These are phyloP conservation scores for Dactylellina haptotyla DNA, from an alignment of 2,329 filamentous ascomycete genomes.

Conservation along the genomic window DNA sequence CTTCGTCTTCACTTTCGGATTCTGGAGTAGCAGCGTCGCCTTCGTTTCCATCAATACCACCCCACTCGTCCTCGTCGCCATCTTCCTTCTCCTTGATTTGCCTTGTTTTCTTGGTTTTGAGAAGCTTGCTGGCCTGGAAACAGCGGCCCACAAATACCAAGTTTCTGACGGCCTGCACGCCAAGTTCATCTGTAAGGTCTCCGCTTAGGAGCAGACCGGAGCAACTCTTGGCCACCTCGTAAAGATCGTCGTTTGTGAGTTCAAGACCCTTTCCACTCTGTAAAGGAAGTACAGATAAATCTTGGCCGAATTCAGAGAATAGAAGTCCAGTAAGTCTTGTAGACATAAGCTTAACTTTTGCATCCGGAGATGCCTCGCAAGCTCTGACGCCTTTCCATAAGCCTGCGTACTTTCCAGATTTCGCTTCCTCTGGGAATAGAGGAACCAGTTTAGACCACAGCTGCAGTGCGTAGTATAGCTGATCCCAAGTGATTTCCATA, in stretches of 20 bases:
- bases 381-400: slow-evolving; percentile 77
- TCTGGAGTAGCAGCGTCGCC: slow-evolving; percentile 62
- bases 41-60: slow-evolving; percentile 63
- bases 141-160: slow-evolving; percentile 80
- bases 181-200: slow-evolving; percentile 77
- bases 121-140: slow-evolving; percentile 69
- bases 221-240: slow-evolving; percentile 68
- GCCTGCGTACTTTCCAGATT: slow-evolving; percentile 70
- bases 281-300: slow-evolving; percentile 70
- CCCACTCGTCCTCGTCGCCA: slow-evolving; percentile 62
- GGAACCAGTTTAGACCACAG: slow-evolving; percentile 75
- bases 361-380: slow-evolving; percentile 77
- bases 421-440: slow-evolving; percentile 71
- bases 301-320: slow-evolving; percentile 80
- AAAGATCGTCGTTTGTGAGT: slow-evolving; percentile 73
- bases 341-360: slow-evolving; percentile 79
- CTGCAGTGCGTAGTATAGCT: slow-evolving; percentile 78
- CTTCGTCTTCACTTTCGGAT: slow-evolving; percentile 63
- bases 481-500: slow-evolving; percentile 72
- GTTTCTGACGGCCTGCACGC: slow-evolving; percentile 80
- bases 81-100: slow-evolving; percentile 60
- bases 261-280: slow-evolving; percentile 76
- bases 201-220: slow-evolving; percentile 70
- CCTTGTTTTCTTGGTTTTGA: slow-evolving; percentile 59
- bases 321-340: slow-evolving; percentile 79